phyloP scores from a whole-genome alignment of 2,329 filamentous ascomycete species.

The Nemania sp. region DNA sequence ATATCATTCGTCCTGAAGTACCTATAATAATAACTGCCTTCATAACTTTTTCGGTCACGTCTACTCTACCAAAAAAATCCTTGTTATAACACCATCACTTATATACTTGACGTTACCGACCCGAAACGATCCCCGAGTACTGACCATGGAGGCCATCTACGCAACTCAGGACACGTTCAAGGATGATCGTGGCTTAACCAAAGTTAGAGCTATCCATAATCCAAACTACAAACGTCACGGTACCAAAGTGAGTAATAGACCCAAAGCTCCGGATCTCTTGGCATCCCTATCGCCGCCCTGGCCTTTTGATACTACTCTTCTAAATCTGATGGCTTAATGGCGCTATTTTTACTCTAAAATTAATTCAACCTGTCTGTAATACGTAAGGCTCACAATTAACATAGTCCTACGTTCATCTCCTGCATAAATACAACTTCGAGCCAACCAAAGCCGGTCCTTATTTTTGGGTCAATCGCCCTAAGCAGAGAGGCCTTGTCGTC shows the following conservation, averaged over 20 bases:
- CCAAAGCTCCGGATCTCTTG: background rate
- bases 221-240: slow-evolving; percentile 69
- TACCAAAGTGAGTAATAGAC: slow-evolving; percentile 55
- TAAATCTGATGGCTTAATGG: background rate
- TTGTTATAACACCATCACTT: background rate
- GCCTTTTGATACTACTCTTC: background rate
- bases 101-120: slow-evolving; percentile 1
- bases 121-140: background rate
- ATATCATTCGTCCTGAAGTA: slow-evolving; percentile 9
- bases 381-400: background rate
- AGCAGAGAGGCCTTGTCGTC: slow-evolving; percentile 60
- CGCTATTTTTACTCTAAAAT: background rate
- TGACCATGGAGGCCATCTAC: slow-evolving; percentile 53
- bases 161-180: slow-evolving; percentile 53
- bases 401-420: slow-evolving; percentile 67
- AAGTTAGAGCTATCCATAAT: slow-evolving; percentile 67
- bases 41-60: background rate
- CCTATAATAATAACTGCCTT: slow-evolving; percentile 12
- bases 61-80: background rate
- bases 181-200: slow-evolving; percentile 55
- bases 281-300: background rate
- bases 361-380: background rate
- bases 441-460: slow-evolving; percentile 74
- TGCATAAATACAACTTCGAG: slow-evolving; percentile 72
- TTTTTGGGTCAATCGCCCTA: slow-evolving; percentile 60